Base-by-base conservation (phyloP, 2,329 filamentous ascomycete species). In the Aspergillus novofumigatus region DNA sequence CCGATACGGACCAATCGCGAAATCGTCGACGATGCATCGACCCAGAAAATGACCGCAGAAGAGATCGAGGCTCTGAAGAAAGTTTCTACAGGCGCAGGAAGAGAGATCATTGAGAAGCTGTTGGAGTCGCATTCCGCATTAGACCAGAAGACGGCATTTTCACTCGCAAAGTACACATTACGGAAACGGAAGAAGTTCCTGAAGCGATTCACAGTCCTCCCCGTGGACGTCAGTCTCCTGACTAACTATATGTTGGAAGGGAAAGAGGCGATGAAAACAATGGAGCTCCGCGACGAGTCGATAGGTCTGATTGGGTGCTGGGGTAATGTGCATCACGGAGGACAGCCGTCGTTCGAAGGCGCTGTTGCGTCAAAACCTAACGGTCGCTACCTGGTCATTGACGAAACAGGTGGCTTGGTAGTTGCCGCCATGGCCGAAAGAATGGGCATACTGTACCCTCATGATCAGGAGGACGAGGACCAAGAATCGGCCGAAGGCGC, bases 141-240 rank as follows among this genome's bases (percentile, higher is more conserved):
- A 47, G 92, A 96, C 64, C 89, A 97, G 77, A 99, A 99, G 81
- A 97, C 94, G 0, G 83, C 86, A 0, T 99, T 95, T 69, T 95
- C 92, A 2, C 80, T 97, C 57, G 92, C 93, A 47, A 99, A 99
- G 74, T 99, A 99, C 76, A 96, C 94, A 68, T 79, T 97, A 20
- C 82, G 96, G 49, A 99, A 99, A 78, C 89, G 90, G 62, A 92
- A 88, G 71, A 99, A 99, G 75, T 97, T 96, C 72, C 83, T 97
- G 62, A 87, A 89, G 67, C 83, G 92, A 11, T 97, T 99, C 69
- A 91, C 89, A 0, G 85, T 94, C 1, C 74, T 96, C 52, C 93
- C 93, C 0, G 77, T 97, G 64, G 92, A 97, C 68, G 86, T 95
- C 14, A 82, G 86, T 0, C 82, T 86, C 62, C 78, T 97, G 60